phyloP scores from a whole-genome alignment of 495 filamentous ascomycete species.

The Xylaria intraflava region DNA sequence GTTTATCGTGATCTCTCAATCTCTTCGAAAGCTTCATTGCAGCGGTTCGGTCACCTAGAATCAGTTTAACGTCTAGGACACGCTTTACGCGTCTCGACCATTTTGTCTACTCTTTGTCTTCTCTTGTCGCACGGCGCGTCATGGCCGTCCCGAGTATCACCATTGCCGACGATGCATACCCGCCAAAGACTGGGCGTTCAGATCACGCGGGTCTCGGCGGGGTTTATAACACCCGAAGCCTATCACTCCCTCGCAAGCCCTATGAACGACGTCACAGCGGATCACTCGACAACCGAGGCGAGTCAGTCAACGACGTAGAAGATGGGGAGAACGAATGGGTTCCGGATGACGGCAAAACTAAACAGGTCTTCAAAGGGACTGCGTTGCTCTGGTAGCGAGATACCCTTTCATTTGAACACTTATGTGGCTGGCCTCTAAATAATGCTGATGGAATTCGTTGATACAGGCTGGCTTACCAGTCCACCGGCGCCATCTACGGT shows the following conservation, averaged over 20 bases:
- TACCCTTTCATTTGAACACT: neutral
- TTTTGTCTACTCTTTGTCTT: too few relatives aligned
- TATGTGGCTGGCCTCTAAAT: neutral
- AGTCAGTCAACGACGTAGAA: conserved; percentile 24
- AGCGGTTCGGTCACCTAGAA: too few relatives aligned
- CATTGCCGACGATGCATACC: conserved; percentile 18
- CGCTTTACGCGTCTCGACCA: too few relatives aligned
- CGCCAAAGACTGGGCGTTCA: conserved; percentile 9
- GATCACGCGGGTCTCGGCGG: conserved; percentile 22
- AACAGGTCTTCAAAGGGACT: conserved; percentile 40
- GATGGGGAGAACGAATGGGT: conserved; percentile 35
- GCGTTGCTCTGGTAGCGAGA: conserved; percentile 35
- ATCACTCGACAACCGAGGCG: conserved; percentile 20
- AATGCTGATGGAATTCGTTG: conserved; percentile 11
- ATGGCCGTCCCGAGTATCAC: conserved; percentile 14
- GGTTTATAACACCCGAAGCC: conserved; percentile 34
- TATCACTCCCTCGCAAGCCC: conserved; percentile 18
- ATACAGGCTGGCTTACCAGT: conserved; percentile 57
- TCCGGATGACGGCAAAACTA: conserved; percentile 27
- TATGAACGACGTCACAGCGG: conserved; percentile 21
- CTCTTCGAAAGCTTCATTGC: too few relatives aligned
- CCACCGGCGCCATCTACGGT: conserved; percentile 66
- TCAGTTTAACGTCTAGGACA: too few relatives aligned
- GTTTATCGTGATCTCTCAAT: too few relatives aligned
- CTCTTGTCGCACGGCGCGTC: neutral